A percentile compares a stretch with the other conserved stretches of the same genome.
Evolutionary conservation across 306 rosid species (phyloP).

Genomic region (Corylus americana): DNA sequence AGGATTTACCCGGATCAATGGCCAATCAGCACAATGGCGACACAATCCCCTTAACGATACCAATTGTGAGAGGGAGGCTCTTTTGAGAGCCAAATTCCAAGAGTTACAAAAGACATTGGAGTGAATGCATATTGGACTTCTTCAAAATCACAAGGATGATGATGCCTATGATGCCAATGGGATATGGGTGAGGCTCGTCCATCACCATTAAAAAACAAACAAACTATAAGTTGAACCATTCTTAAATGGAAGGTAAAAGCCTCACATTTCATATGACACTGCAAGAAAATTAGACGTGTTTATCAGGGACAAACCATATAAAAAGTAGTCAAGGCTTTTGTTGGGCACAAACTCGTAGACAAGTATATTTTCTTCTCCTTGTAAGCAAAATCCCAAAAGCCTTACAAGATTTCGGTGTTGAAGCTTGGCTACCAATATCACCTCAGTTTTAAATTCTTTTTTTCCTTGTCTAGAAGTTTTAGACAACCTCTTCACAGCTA

Average conservation of each 20-base stretch:
- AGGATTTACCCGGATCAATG: too few species aligned
- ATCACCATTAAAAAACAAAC: not conserved
- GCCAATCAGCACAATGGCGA: too few species aligned
- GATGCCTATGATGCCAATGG: too few species aligned
- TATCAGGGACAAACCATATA: not conserved
- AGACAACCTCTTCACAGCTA: slow-evolving; percentile 47
- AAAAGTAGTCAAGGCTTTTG: slow-evolving; percentile 39
- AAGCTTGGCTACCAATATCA: slow-evolving; percentile 36
- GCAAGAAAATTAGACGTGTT: not conserved
- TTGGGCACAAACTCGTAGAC: slow-evolving; percentile 41
- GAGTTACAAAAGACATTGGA: too few species aligned
- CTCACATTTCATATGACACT: not conserved
- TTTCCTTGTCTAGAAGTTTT: slow-evolving; percentile 33
- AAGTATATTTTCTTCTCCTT: slow-evolving; percentile 43
- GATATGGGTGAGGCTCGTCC: too few species aligned
- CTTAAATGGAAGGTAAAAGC: not conserved
- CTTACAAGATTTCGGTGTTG: slow-evolving; percentile 30
- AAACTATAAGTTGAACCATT: not conserved
- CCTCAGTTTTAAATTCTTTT: slow-evolving; percentile 41
- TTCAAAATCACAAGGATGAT: too few species aligned
- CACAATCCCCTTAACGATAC: too few species aligned
- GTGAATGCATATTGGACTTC: too few species aligned
- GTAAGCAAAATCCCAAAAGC: slow-evolving; percentile 30
- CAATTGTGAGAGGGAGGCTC: too few species aligned
- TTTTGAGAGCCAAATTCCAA: too few species aligned